These are phyloP conservation scores for Gossypium ekmanianum DNA, from an alignment of 345 rosid genomes.

Conservation along the genomic window DNA sequence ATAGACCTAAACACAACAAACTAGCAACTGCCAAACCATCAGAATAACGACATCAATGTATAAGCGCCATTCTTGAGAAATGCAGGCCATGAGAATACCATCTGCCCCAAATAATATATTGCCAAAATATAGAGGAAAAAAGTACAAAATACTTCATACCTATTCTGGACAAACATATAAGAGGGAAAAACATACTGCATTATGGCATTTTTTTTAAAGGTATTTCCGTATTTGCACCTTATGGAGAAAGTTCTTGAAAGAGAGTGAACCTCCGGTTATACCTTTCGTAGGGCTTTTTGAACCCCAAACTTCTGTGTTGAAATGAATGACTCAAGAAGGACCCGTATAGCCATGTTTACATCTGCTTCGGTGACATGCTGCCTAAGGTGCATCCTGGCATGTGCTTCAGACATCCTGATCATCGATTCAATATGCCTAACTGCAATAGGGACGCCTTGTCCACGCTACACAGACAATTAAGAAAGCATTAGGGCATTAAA, in stretches of 20 bases:
- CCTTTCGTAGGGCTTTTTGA: constrained; percentile 90
- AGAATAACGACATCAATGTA: not conserved
- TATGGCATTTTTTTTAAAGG: too few species aligned
- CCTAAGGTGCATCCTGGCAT: constrained; percentile 97
- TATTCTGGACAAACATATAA: not conserved
- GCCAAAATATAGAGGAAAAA: not conserved
- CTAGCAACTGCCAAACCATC: not conserved
- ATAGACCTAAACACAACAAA: not conserved
- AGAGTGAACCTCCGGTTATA: constrained; percentile 17
- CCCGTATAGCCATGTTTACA: constrained; percentile 90
- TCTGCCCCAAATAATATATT: not conserved
- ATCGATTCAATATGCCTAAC: constrained; percentile 97
- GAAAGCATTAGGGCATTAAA: constrained; percentile 11
- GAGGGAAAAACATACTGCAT: not conserved
- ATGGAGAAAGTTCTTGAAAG: not conserved
- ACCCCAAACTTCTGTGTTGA: constrained; percentile 95
- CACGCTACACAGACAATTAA: constrained; percentile 47
- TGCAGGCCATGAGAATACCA: not conserved
- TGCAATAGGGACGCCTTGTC: constrained; percentile 96
- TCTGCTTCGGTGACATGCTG: constrained; percentile 91
- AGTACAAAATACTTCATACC: not conserved
- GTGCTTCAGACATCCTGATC: constrained; percentile 98
- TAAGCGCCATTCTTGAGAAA: not conserved
- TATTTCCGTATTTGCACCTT: not conserved
- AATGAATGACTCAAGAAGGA: constrained; percentile 83